These are phyloP conservation scores for Sarcodon sp. DNA, from an alignment of 768 basidiomycete genomes.

Conservation along the genomic window DNA sequence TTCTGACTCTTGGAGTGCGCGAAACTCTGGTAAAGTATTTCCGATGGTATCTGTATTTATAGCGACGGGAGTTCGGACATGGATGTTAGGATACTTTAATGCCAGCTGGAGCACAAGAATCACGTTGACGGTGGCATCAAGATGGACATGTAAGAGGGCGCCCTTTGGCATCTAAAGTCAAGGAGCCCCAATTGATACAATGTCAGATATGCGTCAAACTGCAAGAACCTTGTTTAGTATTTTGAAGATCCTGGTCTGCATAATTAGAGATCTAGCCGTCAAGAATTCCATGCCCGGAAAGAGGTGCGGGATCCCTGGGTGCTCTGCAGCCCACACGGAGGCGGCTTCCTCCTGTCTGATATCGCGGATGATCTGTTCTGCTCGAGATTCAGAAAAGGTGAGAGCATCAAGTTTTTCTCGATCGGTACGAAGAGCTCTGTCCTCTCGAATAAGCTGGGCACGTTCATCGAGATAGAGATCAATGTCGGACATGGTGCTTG, in stretches of 20 bases:
- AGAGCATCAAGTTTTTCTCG: conserved; percentile 1
- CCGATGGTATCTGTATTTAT: conserved; percentile 16
- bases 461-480: conserved; percentile 12
- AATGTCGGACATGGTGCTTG: conserved; percentile 1
- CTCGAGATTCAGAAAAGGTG: conserved; percentile 26
- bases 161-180: conserved; percentile 65
- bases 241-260: conserved; percentile 47
- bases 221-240: conserved; percentile 41
- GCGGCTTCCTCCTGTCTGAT: conserved; percentile 42
- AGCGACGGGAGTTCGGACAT: conserved; percentile 33
- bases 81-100: conserved; percentile 42
- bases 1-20: conserved; percentile 25
- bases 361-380: conserved; percentile 41
- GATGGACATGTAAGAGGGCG: conserved; percentile 58
- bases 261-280: conserved; percentile 41
- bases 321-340: conserved; percentile 45
- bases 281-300: conserved; percentile 76
- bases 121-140: conserved; percentile 61
- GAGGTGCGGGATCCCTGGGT: conserved; percentile 40
- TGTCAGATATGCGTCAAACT: background rate
- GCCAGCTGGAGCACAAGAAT: conserved; percentile 39
- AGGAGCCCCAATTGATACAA: background rate
- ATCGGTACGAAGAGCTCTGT: conserved; percentile 16
- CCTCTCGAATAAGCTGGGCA: conserved; percentile 13
- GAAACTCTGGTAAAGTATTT: conserved; percentile 45